Evolutionary conservation across 2,329 filamentous ascomycete genomes (phyloP).

Genomic region (Colletotrichum sp.): DNA sequence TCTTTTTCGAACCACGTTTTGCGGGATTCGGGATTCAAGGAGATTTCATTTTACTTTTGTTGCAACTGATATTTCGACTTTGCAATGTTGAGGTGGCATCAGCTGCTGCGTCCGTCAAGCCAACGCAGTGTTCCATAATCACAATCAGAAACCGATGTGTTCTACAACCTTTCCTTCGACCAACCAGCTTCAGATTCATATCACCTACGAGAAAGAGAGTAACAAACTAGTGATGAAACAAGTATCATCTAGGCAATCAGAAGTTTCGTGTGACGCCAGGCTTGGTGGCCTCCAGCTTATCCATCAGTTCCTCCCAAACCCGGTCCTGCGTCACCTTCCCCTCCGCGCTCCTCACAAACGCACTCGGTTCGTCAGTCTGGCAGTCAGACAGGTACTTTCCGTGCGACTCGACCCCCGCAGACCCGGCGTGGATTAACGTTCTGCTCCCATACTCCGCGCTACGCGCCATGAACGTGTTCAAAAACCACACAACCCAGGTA

Average conservation of each 20-base stretch:
- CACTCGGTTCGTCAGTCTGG: constrained; percentile 28
- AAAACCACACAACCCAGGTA: constrained; percentile 20
- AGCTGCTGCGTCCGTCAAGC: not conserved
- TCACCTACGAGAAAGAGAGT: not conserved
- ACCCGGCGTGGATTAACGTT: constrained; percentile 41
- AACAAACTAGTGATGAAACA: accelerated
- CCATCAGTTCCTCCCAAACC: constrained; percentile 46
- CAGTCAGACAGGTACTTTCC: constrained; percentile 49
- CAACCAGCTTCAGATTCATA: too few species aligned
- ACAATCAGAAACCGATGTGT: not conserved
- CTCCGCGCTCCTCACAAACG: constrained; percentile 42
- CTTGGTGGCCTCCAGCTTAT: constrained; percentile 43
- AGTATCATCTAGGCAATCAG: not conserved
- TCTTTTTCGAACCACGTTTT: not conserved
- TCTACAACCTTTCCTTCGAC: not conserved
- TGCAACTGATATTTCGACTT: not conserved
- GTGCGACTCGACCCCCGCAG: constrained; percentile 43
- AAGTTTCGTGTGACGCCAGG: constrained; percentile 32
- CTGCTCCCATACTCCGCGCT: constrained; percentile 52
- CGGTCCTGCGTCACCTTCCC: constrained; percentile 38
- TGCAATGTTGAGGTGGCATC: not conserved
- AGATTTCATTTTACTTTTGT: not conserved
- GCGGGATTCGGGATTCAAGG: not conserved
- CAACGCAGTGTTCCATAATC: too few species aligned
- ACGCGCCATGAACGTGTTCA: constrained; percentile 41